phyloP scores from a whole-genome alignment of 768 basidiomycete genomes.

The Rhizopogon salebrosus region DNA sequence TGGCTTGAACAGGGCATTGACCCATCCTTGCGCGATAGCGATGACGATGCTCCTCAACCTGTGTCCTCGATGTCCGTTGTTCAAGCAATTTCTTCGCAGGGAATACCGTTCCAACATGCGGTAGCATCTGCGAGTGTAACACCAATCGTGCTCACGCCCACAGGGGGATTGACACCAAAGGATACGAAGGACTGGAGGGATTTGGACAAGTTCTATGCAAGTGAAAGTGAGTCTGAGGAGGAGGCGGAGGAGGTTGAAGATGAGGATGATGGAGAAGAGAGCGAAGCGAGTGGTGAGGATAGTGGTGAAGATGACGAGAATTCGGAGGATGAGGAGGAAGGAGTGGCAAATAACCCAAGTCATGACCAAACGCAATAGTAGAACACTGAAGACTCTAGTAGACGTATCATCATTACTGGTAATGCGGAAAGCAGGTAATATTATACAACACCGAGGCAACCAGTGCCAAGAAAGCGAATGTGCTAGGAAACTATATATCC shows the following conservation, averaged over 20 bases:
- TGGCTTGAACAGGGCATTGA: conserved; percentile 90
- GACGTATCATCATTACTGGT: no score
- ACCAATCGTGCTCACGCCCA: conserved; percentile 57
- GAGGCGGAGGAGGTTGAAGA: conserved; percentile 29
- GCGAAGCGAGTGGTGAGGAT: conserved; percentile 14
- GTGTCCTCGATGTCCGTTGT: not conserved
- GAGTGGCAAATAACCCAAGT: not conserved
- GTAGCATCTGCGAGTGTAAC: conserved; percentile 28
- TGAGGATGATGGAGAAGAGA: conserved; percentile 19
- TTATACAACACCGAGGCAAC: no score
- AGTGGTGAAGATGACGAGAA: conserved; percentile 26
- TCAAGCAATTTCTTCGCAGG: conserved; percentile 37
- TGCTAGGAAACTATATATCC: not conserved
- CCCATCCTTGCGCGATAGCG: conserved; percentile 63
- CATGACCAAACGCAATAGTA: not conserved
- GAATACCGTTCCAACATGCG: conserved; percentile 19
- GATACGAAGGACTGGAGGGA: conserved; percentile 48
- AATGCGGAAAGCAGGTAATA: no score
- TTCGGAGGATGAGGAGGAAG: conserved; percentile 21
- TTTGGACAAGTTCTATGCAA: conserved; percentile 73
- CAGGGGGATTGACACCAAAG: conserved; percentile 39
- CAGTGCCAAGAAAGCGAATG: not conserved
- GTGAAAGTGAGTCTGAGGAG: conserved; percentile 24
- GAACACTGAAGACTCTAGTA: no score
- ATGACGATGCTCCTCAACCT: conserved; percentile 40